Evolutionary conservation across 805 yeast species (phyloP).

Genomic region (Metschnikowia continentalis): DNA sequence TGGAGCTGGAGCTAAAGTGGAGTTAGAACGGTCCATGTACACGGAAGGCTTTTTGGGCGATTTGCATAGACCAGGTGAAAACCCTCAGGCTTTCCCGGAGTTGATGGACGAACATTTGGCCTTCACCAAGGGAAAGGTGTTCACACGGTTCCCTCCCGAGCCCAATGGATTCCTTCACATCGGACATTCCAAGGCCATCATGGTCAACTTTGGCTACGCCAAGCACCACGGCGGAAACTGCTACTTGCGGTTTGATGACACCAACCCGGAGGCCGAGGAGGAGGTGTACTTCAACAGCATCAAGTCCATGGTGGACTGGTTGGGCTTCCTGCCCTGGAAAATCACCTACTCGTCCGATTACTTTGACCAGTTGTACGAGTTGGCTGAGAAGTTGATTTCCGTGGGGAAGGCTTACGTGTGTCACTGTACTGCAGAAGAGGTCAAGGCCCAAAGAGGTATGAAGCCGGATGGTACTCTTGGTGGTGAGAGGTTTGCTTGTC

Average conservation of each 20-base stretch:
- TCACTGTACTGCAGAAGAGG: conserved; percentile 89
- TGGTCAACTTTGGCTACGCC: conserved; percentile 98
- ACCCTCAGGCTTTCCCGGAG: conserved; percentile 86
- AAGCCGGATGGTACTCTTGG: conserved; percentile 90
- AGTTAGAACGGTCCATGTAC: conserved; percentile 68
- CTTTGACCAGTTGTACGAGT: conserved; percentile 80
- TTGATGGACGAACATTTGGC: conserved; percentile 75
- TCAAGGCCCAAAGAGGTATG: conserved; percentile 85
- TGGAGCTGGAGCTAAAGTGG: conserved; percentile 15
- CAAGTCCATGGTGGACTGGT: conserved; percentile 81
- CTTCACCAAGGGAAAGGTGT: conserved; percentile 76
- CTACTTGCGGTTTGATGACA: conserved; percentile 92
- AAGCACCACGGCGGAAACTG: conserved; percentile 81
- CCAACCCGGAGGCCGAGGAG: conserved; percentile 98
- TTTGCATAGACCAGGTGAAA: conserved; percentile 91
- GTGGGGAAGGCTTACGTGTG: conserved; percentile 83
- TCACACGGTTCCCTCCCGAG: conserved; percentile 97
- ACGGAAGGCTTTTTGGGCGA: conserved; percentile 94
- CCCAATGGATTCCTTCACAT: conserved; percentile 97
- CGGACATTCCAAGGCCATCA: conserved; percentile 96
- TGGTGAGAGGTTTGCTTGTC: conserved; percentile 83
- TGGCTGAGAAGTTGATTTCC: conserved; percentile 78
- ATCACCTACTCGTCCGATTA: conserved; percentile 95
- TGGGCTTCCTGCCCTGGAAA: conserved; percentile 92
- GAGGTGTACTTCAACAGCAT: conserved; percentile 85